Base-by-base conservation (phyloP, 2,329 filamentous ascomycete genomes). In the Penicillium sp. region DNA sequence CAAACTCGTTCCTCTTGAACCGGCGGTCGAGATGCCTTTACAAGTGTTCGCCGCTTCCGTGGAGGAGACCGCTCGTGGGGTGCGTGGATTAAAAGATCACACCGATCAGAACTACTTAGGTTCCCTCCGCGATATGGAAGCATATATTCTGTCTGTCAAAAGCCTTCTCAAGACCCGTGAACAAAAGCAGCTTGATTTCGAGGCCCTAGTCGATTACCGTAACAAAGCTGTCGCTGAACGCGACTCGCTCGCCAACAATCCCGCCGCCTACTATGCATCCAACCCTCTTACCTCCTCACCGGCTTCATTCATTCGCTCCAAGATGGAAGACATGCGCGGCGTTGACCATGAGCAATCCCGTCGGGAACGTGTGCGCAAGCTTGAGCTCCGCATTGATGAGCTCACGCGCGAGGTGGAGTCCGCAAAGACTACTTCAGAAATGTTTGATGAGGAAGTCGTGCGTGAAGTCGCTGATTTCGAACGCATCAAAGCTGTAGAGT, bases 131-230 rank as follows among this genome's bases (percentile, higher is more conserved):
- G 94, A 99, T 76, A 96, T 97, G 92, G 90, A 95, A 66, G 89
- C 92, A 23, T 99, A 97, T 75, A 93, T 92, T 61, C 78, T 84
- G n/a, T 89, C 92, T 0, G 80, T 97, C 43, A 96, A 96, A 74
- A 83, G 86, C 21, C 86, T 99, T 5, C 86, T 99, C 60, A 96
- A 96, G 73, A 91, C 91, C 1, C 88, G 94, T 31, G 94, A 99
- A 77, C 92, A 95, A 77, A 99, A 99, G 72, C 94, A 99, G 73
- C 88, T 99, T 54, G 94, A 99, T 77, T 96, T 93, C 68, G 94
- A 99, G 76, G 92, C 91, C 61, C 82, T 99, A 29, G 96, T 92
- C 24, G 93, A 97, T 71, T 97, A 97, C 74, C 89, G 97, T 50
- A 90, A 90, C 77, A 96, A 96, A 72, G 91, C 91, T 1, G 91